phyloP scores from a whole-genome alignment of 164 flowering plant genomes.

The Aristolochia contorta region DNA sequence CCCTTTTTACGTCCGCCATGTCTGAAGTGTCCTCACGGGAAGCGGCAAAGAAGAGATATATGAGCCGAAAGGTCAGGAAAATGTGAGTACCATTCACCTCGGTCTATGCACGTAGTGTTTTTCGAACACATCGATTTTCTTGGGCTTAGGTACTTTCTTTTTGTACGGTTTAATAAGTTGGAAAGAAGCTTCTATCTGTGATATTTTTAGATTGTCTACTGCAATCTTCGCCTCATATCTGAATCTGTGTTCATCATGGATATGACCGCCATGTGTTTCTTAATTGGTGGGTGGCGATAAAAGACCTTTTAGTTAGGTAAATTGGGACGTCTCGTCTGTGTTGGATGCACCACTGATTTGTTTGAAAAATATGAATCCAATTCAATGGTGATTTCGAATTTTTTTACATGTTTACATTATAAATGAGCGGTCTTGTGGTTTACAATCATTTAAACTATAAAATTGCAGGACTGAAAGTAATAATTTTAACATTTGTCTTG shows the following conservation, averaged over 20 bases:
- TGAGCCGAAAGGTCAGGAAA: conserved; percentile 69
- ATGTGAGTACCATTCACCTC: conserved; percentile 37
- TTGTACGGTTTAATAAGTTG: neutral
- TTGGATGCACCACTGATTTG: too few species aligned
- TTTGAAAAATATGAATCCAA: too few species aligned
- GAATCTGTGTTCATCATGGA: neutral
- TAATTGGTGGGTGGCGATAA: too few species aligned
- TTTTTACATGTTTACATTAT: neutral
- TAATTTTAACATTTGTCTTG: neutral
- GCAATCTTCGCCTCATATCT: neutral
- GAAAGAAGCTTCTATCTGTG: too few species aligned
- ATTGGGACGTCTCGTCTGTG: too few species aligned
- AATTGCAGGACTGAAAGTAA: neutral
- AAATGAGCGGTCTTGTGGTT: neutral
- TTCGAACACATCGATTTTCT: neutral
- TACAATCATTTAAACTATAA: neutral
- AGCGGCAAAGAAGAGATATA: conserved; percentile 39
- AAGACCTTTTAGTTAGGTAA: too few species aligned
- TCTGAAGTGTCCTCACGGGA: conserved; percentile 25
- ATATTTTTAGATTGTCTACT: too few species aligned
- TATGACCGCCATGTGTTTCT: too few species aligned
- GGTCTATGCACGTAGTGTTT: neutral
- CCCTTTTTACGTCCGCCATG: conserved; percentile 15
- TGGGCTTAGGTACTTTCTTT: neutral
- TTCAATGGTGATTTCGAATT: too few species aligned